phyloP scores from a whole-genome alignment of 371 early-diverging fungal species.

The Rhizopus delemar region DNA sequence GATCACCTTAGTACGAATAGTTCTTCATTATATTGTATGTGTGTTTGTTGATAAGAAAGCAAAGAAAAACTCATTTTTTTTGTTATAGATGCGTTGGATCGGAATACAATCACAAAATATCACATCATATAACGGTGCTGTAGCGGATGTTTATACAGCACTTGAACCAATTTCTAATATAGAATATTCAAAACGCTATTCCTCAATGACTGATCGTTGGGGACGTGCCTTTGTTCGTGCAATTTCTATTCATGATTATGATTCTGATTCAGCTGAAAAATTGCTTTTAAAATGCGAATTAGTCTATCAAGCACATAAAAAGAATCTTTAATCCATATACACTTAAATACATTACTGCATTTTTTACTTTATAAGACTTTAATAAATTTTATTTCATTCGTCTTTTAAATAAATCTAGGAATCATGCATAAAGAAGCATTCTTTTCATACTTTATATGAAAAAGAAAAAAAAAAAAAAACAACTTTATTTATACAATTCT shows the following conservation, averaged over 20 bases:
- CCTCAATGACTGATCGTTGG: slow-evolving; percentile 37
- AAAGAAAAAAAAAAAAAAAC: neutral
- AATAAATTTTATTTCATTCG: neutral
- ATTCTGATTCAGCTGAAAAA: slow-evolving; percentile 29
- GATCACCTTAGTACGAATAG: slow-evolving; percentile 40
- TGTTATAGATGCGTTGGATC: slow-evolving; percentile 38
- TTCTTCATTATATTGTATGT: slow-evolving; percentile 52
- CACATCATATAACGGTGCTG: slow-evolving; percentile 55
- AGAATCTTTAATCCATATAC: slow-evolving; percentile 10
- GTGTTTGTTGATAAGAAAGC: neutral
- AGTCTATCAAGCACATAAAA: slow-evolving; percentile 32
- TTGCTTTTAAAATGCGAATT: slow-evolving; percentile 39
- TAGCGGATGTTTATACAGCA: slow-evolving; percentile 56
- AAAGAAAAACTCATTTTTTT: slow-evolving; percentile 5
- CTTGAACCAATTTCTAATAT: slow-evolving; percentile 37
- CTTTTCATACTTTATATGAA: neutral
- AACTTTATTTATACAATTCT: neutral
- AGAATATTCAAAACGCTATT: slow-evolving; percentile 53
- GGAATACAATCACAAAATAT: slow-evolving; percentile 66
- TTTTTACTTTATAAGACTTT: neutral
- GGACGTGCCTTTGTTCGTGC: slow-evolving; percentile 48
- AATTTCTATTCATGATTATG: slow-evolving; percentile 28
- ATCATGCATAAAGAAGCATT: too few species aligned
- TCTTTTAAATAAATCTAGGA: too few species aligned
- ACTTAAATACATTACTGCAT: neutral